phyloP scores from a whole-genome alignment of 305 asterid species.

The Fraxinus ornus region DNA sequence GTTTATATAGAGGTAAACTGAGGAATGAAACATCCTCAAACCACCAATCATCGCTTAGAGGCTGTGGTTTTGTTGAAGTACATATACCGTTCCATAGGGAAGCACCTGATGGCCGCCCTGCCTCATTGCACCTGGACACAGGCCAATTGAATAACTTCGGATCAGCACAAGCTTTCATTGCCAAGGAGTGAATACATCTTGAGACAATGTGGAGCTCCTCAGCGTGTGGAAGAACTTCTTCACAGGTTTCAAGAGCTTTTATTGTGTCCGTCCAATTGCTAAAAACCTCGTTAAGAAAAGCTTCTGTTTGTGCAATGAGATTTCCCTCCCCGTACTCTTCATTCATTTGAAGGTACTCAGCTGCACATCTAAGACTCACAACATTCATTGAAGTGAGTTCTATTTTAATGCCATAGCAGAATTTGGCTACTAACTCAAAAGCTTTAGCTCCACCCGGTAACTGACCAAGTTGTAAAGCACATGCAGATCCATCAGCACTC shows the following conservation, averaged over 20 bases:
- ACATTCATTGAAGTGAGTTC: slow-evolving; percentile 76
- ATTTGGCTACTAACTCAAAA: slow-evolving; percentile 78
- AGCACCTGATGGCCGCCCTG: slow-evolving; percentile 23
- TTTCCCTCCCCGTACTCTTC: slow-evolving; percentile 85
- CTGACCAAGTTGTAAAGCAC: slow-evolving; percentile 52
- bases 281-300: slow-evolving; percentile 56
- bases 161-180: slow-evolving; percentile 69
- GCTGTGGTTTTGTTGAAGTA: slow-evolving; percentile 32
- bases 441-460: slow-evolving; percentile 84
- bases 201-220: slow-evolving; percentile 82
- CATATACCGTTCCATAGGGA: slow-evolving; percentile 68
- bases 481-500: slow-evolving; percentile 33
- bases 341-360: slow-evolving; percentile 78
- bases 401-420: slow-evolving; percentile 72
- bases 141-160: slow-evolving; percentile 61
- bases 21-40: slow-evolving; percentile 81
- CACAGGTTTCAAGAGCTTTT: slow-evolving; percentile 80
- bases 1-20: slow-evolving; percentile 58
- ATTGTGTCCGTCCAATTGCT: slow-evolving; percentile 81
- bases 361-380: slow-evolving; percentile 74
- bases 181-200: slow-evolving; percentile 77
- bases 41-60: slow-evolving; percentile 75
- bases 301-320: slow-evolving; percentile 59
- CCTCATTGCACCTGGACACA: slow-evolving; percentile 33
- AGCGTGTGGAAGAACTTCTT: slow-evolving; percentile 63